Base-by-base conservation (phyloP, 2,329 filamentous ascomycete genomes). In the Nemania serpens region DNA sequence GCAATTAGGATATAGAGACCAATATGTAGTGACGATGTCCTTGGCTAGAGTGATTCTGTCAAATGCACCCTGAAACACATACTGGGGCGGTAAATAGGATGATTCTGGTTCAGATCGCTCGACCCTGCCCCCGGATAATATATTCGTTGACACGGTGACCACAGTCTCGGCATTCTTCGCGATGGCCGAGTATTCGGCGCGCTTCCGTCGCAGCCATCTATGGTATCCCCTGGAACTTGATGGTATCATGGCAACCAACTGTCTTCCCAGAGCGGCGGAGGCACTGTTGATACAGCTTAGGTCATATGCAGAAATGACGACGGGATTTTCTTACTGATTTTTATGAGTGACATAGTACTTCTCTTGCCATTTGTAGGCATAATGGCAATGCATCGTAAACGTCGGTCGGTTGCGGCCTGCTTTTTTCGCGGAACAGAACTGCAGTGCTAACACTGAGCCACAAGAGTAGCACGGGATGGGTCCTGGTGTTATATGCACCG, bases 301-400 rank as follows among this genome's bases (percentile, higher is more conserved):
- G 20, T 10, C 3, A 2, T 45, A 18, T 17, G 9, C 17, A 36
- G 29, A 45, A 0, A 34, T n/a, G 39, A 34, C 20, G 41, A 47
- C n/a, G 41, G 20, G n/a, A 46, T 29, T 15, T 39, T 4, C 55
- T 58, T 53, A 58, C 55, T 7, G 10, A 10, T 17, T 1, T 22
- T 43, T 22, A 9, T 42, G 18, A 49, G 41, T 22, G n/a, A 42
- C 22, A 48, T 59, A 59, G 37, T 59, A 48, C 37, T 20, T 53
- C 1, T 29, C 48, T 48, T 25, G 33, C 56, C 56, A 59, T 54
- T 54, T 59, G 42, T 48, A 59, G 22, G 17, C 29, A 10, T n/a
- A n/a, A n/a, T n/a, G n/a, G n/a, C n/a, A n/a, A n/a, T n/a, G n/a
- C n/a, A n/a, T n/a, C n/a, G n/a, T n/a, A n/a, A n/a, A n/a, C n/a